phyloP scores from a whole-genome alignment of 2,329 filamentous ascomycete species.

The Phoma sp. region DNA sequence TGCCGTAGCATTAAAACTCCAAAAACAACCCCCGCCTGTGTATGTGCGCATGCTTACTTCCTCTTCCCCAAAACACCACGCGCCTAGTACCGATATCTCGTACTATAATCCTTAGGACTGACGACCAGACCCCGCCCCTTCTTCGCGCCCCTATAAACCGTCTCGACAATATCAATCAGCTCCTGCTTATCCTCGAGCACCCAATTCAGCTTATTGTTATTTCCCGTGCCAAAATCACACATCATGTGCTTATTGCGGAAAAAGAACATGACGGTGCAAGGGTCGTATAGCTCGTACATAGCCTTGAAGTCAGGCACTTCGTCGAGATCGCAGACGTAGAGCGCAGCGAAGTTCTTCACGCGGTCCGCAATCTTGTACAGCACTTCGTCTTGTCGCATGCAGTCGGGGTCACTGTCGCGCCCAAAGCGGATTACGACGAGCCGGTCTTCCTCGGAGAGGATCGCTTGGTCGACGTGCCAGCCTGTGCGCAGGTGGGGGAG shows the following conservation, averaged over 20 bases:
- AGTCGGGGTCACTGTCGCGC: slow-evolving; percentile 81
- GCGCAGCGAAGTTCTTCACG: slow-evolving; percentile 85
- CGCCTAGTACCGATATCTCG: slow-evolving; percentile 69
- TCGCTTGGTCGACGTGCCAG: slow-evolving; percentile 99
- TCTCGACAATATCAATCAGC: slow-evolving; percentile 97
- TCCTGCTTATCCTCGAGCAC: slow-evolving; percentile 98
- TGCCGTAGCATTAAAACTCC: slow-evolving; percentile 10
- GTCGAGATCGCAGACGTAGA: slow-evolving; percentile 90
- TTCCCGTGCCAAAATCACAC: slow-evolving; percentile 93
- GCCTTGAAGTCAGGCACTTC: slow-evolving; percentile 72
- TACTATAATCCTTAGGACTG: slow-evolving; percentile 84
- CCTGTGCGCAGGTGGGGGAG: slow-evolving; percentile 89
- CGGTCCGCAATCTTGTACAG: slow-evolving; percentile 92
- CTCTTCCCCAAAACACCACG: not conserved
- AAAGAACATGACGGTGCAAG: slow-evolving; percentile 96
- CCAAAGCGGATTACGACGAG: slow-evolving; percentile 94
- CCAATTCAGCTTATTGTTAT: slow-evolving; percentile 99
- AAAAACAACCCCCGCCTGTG: not conserved
- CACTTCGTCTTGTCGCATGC: slow-evolving; percentile 86
- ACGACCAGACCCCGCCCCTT: slow-evolving; percentile 97
- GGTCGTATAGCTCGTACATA: slow-evolving; percentile 93
- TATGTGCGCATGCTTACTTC: not conserved
- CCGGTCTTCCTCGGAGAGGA: slow-evolving; percentile 78
- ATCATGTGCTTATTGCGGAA: slow-evolving; percentile 99
- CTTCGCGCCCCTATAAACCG: slow-evolving; percentile 96